Base-by-base conservation (phyloP, 2,329 filamentous ascomycete genomes). In the Colletotrichum somersetense region DNA sequence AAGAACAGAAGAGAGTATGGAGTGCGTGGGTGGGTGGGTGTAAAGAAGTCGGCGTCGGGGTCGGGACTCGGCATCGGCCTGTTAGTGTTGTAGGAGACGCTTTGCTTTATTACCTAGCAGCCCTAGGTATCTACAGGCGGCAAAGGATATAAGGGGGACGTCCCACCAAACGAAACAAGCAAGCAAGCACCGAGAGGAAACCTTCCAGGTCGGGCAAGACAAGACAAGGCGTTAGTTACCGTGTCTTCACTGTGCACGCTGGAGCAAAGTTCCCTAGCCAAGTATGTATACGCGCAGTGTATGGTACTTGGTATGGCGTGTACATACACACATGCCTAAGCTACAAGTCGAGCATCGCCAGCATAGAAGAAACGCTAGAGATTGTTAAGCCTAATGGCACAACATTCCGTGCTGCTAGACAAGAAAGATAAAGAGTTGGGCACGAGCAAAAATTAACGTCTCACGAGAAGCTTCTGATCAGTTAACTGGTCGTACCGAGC, bases 391-490 rank as follows among this genome's bases (percentile, higher is more conserved):
- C 58, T 46, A 44, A 44, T 35, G 67, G 64, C n/a, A 38, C 44
- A 56, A 33, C 44, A 48, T 23, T 61, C 40, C 46, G 57, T 38
- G 30, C 57, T 42, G 57, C 42, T 57, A 42, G 55, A 62, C 63
- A n/a, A 56, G 63, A 30, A 30, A 30, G 30, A 30, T 2, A 30
- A 5, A 30, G 3, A 56, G n/a, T 55, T 52, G 62, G 38, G 67
- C 67, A 67, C 48, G 57, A 71, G 67, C 48, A 58, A 57, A 62
- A 62, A 14, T 52, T 35, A 5, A 63, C 69, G 65, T 72, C 65
- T 33, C 65, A 72, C 69, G 50, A 68, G 35, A 38, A 53, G 38
- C 38, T 30, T 44, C 53, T 72, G 58, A 38, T 50, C 57, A 58
- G 53, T 62, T 10, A 3, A 30, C 30, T 30, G 14, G 42, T 30